Evolutionary conservation across 1,284 basidiomycete genomes (phyloP).

Genomic region (Ustilago bromivora): DNA sequence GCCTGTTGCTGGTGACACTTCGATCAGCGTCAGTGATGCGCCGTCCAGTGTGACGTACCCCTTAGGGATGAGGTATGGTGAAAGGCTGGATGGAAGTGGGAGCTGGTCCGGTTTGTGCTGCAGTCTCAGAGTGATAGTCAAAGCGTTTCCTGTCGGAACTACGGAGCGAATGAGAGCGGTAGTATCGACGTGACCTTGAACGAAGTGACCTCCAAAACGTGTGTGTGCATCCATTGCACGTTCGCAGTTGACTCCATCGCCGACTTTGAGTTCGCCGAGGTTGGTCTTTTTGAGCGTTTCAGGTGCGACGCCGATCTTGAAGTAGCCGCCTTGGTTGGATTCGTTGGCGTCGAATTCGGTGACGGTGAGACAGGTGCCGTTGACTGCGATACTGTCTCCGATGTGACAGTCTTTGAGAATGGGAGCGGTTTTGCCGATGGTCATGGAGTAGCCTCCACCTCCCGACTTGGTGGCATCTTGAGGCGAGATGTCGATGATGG

Average conservation of each 20-base stretch:
- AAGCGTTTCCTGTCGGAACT: conserved; percentile 84
- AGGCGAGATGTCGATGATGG: conserved; percentile 75
- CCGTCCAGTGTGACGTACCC: conserved; percentile 97
- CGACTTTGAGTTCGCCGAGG: conserved; percentile 80
- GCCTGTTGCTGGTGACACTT: conserved; percentile 72
- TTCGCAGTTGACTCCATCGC: conserved; percentile 91
- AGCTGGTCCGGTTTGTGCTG: conserved; percentile 51
- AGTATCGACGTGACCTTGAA: conserved; percentile 84
- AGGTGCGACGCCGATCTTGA: conserved; percentile 93
- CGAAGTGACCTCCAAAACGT: conserved; percentile 96
- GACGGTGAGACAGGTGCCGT: conserved; percentile 86
- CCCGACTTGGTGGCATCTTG: conserved; percentile 74
- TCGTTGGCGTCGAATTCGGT: conserved; percentile 77
- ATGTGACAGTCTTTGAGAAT: conserved; percentile 91
- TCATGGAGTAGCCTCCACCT: conserved; percentile 81
- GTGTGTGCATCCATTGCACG: conserved; percentile 90
- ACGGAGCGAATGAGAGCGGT: conserved; percentile 75
- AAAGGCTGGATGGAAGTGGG: conserved; percentile 78
- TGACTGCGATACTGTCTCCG: conserved; percentile 93
- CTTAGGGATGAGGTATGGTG: conserved; percentile 92
- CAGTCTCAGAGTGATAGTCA: conserved; percentile 81
- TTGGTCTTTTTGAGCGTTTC: conserved; percentile 93
- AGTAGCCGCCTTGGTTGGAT: conserved; percentile 71
- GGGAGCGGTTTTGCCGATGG: conserved; percentile 79
- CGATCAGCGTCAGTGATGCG: conserved; percentile 89